A percentile compares a stretch with the other conserved stretches of the same genome.
Conservation (phyloP, 306 rosid genomes). For the Dalbergia cultrata region DNA sequence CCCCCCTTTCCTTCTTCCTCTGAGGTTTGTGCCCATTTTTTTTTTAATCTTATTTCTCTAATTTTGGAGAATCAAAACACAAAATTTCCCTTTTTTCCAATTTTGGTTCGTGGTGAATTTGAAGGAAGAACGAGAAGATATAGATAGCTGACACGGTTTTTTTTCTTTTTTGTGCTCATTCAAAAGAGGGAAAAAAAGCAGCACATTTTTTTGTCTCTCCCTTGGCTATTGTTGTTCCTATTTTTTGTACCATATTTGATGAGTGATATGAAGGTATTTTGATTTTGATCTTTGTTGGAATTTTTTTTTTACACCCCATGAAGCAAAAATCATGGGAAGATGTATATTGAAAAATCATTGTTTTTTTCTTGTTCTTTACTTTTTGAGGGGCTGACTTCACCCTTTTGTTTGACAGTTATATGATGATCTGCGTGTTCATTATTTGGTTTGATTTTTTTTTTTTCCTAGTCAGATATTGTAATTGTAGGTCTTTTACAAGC, state of each 20-base stretch:
- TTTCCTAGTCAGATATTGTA: slow-evolving; percentile 4
- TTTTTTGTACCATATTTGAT: slow-evolving; percentile 9
- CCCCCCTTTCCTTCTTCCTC: slow-evolving; percentile 62
- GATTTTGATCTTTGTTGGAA: not conserved
- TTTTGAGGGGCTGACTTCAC: slow-evolving; percentile 5
- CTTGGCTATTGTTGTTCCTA: not conserved
- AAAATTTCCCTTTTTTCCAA: not conserved
- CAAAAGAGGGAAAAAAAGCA: not conserved
- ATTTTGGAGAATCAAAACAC: not conserved
- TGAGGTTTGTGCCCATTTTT: slow-evolving; percentile 52
- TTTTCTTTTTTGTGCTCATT: not conserved
- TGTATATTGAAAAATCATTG: not conserved
- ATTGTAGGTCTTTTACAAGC: slow-evolving; percentile 22
- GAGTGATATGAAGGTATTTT: slow-evolving; percentile 36
- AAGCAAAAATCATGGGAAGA: not conserved
- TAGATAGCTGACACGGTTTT: not conserved
- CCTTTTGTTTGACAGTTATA: not conserved
- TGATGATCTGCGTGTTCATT: slow-evolving; percentile 7
- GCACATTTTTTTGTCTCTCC: not conserved
- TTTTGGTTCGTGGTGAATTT: not conserved
- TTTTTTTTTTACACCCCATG: slow-evolving; percentile 3
- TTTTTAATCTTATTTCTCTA: slow-evolving; percentile 7
- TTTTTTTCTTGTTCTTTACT: slow-evolving; percentile 6
- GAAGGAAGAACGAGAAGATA: not conserved
- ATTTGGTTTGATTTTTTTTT: slow-evolving; percentile 27